Percentiles rank a stretch among this genome's conserved stretches.
Evolutionary conservation across 2,329 filamentous ascomycete genomes (phyloP).

Genomic region (Sarocladium oryzae): DNA sequence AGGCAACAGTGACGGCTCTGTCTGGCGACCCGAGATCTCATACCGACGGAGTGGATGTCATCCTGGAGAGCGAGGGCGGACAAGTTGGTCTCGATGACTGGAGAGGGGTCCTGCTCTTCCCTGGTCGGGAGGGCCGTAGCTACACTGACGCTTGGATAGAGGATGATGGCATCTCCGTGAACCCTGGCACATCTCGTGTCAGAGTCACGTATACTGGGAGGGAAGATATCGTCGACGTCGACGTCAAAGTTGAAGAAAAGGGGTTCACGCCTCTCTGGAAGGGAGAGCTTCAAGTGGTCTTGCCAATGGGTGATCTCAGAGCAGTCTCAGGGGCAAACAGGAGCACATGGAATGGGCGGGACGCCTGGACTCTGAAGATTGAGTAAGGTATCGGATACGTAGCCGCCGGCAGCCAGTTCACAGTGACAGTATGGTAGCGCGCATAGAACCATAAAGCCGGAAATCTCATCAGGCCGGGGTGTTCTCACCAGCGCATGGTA

Average conservation of each 20-base stretch:
- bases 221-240: neutral
- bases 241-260: neutral
- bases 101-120: slow-evolving; percentile 6
- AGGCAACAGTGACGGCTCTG: slow-evolving; percentile 2
- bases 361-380: neutral
- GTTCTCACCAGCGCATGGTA: neutral
- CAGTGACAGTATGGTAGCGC: too few species aligned
- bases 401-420: too few species aligned
- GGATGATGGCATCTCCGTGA: slow-evolving; percentile 2
- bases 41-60: neutral
- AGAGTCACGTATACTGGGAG: neutral
- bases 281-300: neutral
- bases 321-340: neutral
- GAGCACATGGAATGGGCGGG: neutral
- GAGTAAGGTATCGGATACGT: neutral
- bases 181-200: neutral
- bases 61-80: neutral
- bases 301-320: slow-evolving; percentile 4
- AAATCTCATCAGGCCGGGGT: neutral
- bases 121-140: neutral
- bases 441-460: neutral
- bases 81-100: slow-evolving; percentile 5
- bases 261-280: neutral
- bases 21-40: slow-evolving; percentile 1
- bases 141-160: slow-evolving; percentile 2